Evolutionary conservation across 2,329 filamentous ascomycete species (phyloP).

Genomic region (Trichoderma aggressivum): DNA sequence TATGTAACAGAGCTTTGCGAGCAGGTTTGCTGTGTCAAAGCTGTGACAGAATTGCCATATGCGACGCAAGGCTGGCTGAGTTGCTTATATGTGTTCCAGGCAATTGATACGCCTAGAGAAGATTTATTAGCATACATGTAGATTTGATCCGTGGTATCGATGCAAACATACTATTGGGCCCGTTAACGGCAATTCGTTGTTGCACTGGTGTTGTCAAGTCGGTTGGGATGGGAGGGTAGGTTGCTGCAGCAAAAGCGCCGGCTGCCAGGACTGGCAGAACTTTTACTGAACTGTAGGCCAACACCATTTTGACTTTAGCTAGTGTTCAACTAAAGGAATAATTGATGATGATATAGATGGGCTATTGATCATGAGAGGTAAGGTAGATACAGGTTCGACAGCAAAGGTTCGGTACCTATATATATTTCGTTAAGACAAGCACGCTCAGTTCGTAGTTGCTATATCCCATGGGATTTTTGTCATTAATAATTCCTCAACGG

Average conservation of each 20-base stretch:
- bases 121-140: not conserved
- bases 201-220: conserved; percentile 53
- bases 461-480: not conserved
- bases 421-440: not conserved
- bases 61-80: conserved; percentile 46
- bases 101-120: conserved; percentile 46
- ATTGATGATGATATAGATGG: not conserved
- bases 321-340: not conserved
- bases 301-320: not conserved
- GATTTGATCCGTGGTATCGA: not conserved
- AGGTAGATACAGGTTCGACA: not conserved
- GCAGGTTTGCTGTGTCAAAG: conserved; percentile 41
- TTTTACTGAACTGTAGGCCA: not conserved
- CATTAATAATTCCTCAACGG: not conserved
- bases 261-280: conserved; percentile 7
- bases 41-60: conserved; percentile 44
- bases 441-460: not conserved
- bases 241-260: conserved; percentile 21
- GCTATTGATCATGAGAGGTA: not conserved
- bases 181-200: conserved; percentile 51
- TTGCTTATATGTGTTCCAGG: conserved; percentile 55
- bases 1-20: conserved; percentile 49
- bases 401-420: not conserved
- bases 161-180: conserved; percentile 41
- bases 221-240: conserved; percentile 44